Evolutionary conservation across 106 monocot genomes (phyloP), one percentile per base, ranked within the genome.

Genomic region (Acanthochlamys bracteata): DNA sequence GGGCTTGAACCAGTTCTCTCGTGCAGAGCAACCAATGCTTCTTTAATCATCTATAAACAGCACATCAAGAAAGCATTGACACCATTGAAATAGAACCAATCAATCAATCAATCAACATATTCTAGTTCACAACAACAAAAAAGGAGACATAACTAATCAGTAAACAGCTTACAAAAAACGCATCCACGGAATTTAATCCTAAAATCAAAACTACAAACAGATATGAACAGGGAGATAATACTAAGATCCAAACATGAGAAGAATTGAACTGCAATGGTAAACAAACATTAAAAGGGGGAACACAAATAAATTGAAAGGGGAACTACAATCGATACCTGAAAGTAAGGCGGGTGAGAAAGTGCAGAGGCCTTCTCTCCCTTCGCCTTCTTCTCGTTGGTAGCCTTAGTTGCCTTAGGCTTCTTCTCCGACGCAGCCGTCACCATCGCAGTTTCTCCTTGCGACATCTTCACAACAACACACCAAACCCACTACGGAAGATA

Each of bases 1-100:
- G 86, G 58, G 70, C 90, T 91, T 14, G 83, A 81, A 19, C 90
- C 90, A 15, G 70, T 71, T 69, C 65, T 86, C 59, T 78, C 80
- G 57, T 79, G 42, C 13, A 83, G 69, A 4, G 75, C 75, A 41
- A 66, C 15, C 24, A 91, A 83, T 12, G 90, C 90, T 25, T 91
- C 90, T 59, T 76, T 73, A 59, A 91, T 81, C 90, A 91, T 91
- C 90, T 91, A 63, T 46, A 25, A 22, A 27, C 10, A 43, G 0
- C 33, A 27, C 17, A 60, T 4, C 0, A 3, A 15, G 8, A 27
- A 60, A 25, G 0, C 25, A 24, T 43, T n/a, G 27, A 59, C 15
- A 7, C 21, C n/a, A 56, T 6, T 10, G 20, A 16, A 12, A 42
- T 51, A 51, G n/a, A 51, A 51, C 3, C n/a, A 3, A 51, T 19